Base-by-base conservation (phyloP, 306 rosid species). In the Elaeagnus macrophylla region DNA sequence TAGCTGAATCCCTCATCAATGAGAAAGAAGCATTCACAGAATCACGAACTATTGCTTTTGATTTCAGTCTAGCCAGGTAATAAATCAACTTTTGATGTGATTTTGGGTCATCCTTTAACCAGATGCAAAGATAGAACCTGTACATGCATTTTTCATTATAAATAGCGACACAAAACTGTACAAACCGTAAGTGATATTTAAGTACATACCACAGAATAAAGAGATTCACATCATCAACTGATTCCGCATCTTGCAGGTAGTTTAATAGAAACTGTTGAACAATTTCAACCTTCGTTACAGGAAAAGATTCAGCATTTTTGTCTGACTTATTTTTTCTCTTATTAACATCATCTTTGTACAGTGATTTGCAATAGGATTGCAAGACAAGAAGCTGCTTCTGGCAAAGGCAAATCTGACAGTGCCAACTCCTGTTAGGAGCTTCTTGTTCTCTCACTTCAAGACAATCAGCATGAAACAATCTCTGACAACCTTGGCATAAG, bases 121-220 rank as follows among this genome's bases (percentile, higher is more conserved):
- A 87, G 61, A 81, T 40, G 77, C 93, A 87, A 53, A 91, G 89
- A 79, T 87, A 91, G 72, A 87, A 88, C 99, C 99, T 91, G 76
- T 58, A 77, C 38, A 57, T 51, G 65, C 62, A 79, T 12, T 63
- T 15, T 53, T 49, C 55, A 68, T 65, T 74, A 73, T 48, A 59
- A 45, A 60, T 63, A 47, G 55, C 58, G 67, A 46, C 14, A 66
- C 54, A 25, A 20, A 47, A 74, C 66, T 57, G 66, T 20, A 65
- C 48, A 53, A 67, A 47, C 38, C 44, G 74, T 54, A 10, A 53
- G 65, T 67, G 65, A 62, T 42, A 16, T 56, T 55, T 43, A 25
- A 75, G 58, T 61, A 80, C 87, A 59, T 65, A 93, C 99, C 99
- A 93, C 73, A 95, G 85, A 60, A 82, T 76, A 77, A 84, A 93